These are phyloP conservation scores for Eucalyptus microcorys DNA, from an alignment of 345 rosid genomes.

Conservation along the genomic window DNA sequence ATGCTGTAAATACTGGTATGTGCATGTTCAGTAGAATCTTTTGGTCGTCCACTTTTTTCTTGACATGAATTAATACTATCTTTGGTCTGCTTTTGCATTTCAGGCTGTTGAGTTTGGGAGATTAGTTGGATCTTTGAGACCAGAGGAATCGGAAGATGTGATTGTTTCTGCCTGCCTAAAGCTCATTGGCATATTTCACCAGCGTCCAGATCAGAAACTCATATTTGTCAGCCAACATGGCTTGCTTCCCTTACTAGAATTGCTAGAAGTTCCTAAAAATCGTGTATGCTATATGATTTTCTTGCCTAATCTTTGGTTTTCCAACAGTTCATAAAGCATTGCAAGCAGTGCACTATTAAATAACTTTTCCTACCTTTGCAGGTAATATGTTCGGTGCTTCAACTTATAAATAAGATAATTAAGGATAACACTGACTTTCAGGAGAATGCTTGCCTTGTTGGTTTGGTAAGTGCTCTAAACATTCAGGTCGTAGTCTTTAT, in stretches of 20 bases:
- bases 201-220: conserved; percentile 86
- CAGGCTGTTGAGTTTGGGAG: conserved; percentile 95
- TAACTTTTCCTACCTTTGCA: conserved; percentile 18
- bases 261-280: conserved; percentile 74
- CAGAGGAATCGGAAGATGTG: conserved; percentile 84
- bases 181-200: conserved; percentile 67
- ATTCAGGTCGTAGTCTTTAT: neutral
- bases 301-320: neutral
- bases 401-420: conserved; percentile 72
- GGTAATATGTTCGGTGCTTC: conserved; percentile 85
- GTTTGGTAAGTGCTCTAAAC: conserved; percentile 40
- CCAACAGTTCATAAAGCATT: neutral
- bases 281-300: conserved; percentile 43
- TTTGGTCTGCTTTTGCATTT: conserved; percentile 7
- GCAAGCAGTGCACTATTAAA: neutral
- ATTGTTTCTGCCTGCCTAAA: conserved; percentile 78
- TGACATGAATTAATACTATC: neutral
- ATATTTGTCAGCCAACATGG: conserved; percentile 88
- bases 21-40: neutral
- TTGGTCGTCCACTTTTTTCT: neutral
- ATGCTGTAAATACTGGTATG: neutral
- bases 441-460: conserved; percentile 99
- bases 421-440: conserved; percentile 81
- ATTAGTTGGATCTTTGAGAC: conserved; percentile 70
- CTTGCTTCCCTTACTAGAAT: conserved; percentile 80